Evolutionary conservation across 148 eudicot species (phyloP).

Genomic region (Nepenthes gracilis): DNA sequence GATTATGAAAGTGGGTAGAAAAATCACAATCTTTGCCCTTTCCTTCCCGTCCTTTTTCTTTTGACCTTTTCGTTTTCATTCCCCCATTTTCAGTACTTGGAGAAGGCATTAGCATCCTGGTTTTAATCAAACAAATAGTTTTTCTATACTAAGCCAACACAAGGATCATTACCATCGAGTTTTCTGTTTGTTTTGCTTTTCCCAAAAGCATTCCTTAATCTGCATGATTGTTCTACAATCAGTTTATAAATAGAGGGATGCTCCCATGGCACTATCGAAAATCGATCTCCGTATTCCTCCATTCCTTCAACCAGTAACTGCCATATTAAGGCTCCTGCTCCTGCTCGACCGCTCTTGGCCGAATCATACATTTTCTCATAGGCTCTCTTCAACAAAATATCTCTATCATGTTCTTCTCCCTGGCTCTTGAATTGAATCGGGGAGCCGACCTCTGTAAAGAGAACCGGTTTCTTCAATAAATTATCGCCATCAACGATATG

Average conservation of each 20-base stretch:
- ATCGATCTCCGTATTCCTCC: conserved; percentile 31
- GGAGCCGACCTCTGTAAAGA: conserved; percentile 43
- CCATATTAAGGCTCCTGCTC: conserved; percentile 48
- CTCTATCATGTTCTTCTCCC: conserved; percentile 17
- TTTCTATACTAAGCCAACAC: conserved; percentile 11
- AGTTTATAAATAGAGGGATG: conserved; percentile 29
- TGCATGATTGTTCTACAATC: conserved; percentile 42
- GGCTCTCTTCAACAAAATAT: conserved; percentile 19
- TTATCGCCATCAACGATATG: conserved; percentile 35
- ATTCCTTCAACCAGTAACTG: conserved; percentile 40
- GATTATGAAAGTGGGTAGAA: too few species aligned
- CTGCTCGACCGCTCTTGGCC: conserved; percentile 32
- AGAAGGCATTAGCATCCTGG: too few species aligned
- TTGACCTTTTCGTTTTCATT: too few species aligned
- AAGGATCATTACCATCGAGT: conserved; percentile 16
- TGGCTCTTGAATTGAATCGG: conserved; percentile 15
- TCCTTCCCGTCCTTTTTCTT: too few species aligned
- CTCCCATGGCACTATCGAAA: conserved; percentile 33
- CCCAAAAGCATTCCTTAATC: conserved; percentile 16
- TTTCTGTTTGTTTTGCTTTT: conserved; percentile 4
- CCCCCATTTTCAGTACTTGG: too few species aligned
- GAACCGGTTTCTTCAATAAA: conserved; percentile 39
- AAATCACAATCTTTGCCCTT: too few species aligned
- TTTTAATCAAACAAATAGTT: not conserved
- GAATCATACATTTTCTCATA: conserved; percentile 32